A percentile compares a stretch with the other conserved stretches of the same genome.
Evolutionary conservation across 164 flowering plant species (phyloP).

Genomic region (Magnolia changhungtana): DNA sequence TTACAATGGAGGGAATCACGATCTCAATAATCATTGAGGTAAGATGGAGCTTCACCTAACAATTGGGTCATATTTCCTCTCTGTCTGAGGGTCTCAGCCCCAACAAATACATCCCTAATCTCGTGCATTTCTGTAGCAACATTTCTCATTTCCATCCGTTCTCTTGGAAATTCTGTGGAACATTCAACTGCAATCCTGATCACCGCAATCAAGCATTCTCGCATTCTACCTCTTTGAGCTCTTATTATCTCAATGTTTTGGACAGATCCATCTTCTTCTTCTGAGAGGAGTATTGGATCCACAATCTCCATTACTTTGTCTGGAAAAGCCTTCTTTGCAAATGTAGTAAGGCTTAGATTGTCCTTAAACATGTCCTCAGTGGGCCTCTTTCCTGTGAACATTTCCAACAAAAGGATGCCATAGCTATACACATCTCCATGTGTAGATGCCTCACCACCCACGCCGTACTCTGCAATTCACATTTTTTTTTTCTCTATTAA

Average conservation of each 20-base stretch:
- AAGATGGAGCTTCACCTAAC: too few species aligned
- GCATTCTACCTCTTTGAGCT: neutral
- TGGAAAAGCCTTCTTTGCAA: neutral
- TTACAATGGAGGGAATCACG: too few species aligned
- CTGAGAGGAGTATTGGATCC: neutral
- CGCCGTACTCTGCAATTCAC: too few species aligned
- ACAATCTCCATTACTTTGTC: neutral
- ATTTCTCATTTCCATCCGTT: neutral
- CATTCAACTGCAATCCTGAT: neutral
- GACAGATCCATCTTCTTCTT: neutral
- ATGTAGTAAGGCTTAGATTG: neutral
- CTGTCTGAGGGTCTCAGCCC: too few species aligned
- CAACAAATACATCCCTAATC: neutral
- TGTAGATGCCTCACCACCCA: neutral
- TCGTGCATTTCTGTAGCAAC: neutral
- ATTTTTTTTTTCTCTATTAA: too few species aligned
- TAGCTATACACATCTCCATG: constrained; percentile 4
- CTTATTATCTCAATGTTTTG: too few species aligned
- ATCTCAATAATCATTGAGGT: too few species aligned
- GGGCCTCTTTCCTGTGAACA: neutral
- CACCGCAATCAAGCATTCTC: neutral
- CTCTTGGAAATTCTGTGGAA: neutral
- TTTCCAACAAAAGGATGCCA: neutral
- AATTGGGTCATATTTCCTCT: too few species aligned
- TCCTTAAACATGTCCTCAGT: neutral